Base-by-base conservation (phyloP, 2,329 filamentous ascomycete genomes). In the Fusarium sp. region DNA sequence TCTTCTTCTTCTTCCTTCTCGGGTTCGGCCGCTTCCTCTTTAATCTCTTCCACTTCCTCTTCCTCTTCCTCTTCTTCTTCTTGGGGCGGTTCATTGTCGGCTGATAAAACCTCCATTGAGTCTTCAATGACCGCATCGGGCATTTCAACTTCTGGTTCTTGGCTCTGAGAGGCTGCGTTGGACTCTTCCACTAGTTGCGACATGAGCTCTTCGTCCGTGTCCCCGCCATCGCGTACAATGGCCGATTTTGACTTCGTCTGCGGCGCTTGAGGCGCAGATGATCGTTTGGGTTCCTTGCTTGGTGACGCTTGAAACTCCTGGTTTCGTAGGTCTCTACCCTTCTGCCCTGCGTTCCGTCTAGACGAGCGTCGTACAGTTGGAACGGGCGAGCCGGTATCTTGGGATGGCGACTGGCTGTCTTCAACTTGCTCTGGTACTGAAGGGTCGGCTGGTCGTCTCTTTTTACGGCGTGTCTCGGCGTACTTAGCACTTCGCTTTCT, bases 151-250 rank as follows among this genome's bases (percentile, higher is more conserved):
- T 67, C 70, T 26, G 58, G 66, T 34, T 69, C 70, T 38, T 79
- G 76, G 60, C 72, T 76, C 36, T 78, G 73, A 11, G 80, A 78
- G 13, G 80, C 80, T 31, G 80, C 81, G 26, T 76, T 72, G n/a
- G 79, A 80, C 65, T 83, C 82, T 13, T 74, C 76, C 21, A 80
- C 76, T 24, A 83, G 72, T 59, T 83, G 82, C 22, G 81, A 83
- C 68, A 80, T 71, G 15, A 82, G 62, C 62, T 83, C 81, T 47
- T 82, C 80, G 39, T 83, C 81, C 19, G 80, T 81, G 50, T 83
- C 78, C 36, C 70, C 73, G 14, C 62, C 71, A 47, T 80, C 75
- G 34, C 57, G 61, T 24, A 40, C 67, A 46, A 64, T 61, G 24
- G 39, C 31, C 52, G 19, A 9, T 17, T 44, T 47, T 19, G 57